Percentiles rank a stretch among this genome's conserved stretches.
These are phyloP conservation scores for Colletotrichum musicola DNA, from an alignment of 2,329 filamentous ascomycete species.

Conservation along the genomic window DNA sequence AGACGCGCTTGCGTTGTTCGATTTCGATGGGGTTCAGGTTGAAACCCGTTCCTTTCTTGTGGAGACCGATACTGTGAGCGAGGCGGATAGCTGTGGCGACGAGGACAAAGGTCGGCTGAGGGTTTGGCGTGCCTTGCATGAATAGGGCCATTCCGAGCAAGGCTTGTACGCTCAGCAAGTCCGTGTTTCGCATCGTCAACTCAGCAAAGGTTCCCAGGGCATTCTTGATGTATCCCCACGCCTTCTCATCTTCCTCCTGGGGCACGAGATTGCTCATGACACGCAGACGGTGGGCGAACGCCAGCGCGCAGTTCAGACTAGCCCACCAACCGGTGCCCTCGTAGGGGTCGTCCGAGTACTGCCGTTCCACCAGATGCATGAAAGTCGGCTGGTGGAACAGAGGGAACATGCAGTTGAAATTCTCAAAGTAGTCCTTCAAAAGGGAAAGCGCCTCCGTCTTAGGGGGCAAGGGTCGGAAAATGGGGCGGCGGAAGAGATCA, in stretches of 20 bases:
- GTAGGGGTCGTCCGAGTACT: slow-evolving; percentile 93
- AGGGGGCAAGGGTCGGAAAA: slow-evolving; percentile 86
- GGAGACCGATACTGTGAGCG: slow-evolving; percentile 93
- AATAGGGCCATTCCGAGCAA: slow-evolving; percentile 94
- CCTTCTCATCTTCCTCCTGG: slow-evolving; percentile 91
- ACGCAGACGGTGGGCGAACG: slow-evolving; percentile 91
- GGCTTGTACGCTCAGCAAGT: slow-evolving; percentile 94
- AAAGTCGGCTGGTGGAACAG: slow-evolving; percentile 98
- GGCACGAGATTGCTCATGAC: slow-evolving; percentile 96
- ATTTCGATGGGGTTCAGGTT: slow-evolving; percentile 94
- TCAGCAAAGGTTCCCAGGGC: slow-evolving; percentile 94
- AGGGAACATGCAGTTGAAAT: slow-evolving; percentile 99
- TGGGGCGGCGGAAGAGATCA: slow-evolving; percentile 87
- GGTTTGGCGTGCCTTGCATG: slow-evolving; percentile 95
- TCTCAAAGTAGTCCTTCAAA: slow-evolving; percentile 94
- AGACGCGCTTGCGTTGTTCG: slow-evolving; percentile 81
- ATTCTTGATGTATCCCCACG: slow-evolving; percentile 97
- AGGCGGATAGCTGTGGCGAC: slow-evolving; percentile 91
- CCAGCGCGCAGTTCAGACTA: slow-evolving; percentile 91
- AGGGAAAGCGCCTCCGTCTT: slow-evolving; percentile 90
- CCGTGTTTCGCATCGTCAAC: slow-evolving; percentile 94
- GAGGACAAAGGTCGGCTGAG: slow-evolving; percentile 92
- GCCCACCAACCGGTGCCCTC: slow-evolving; percentile 99
- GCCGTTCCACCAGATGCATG: slow-evolving; percentile 95
- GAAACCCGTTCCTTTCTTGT: slow-evolving; percentile 93